Conservation (phyloP, 2,329 filamentous ascomycete species). For the Furcasterigmium furcatum region DNA sequence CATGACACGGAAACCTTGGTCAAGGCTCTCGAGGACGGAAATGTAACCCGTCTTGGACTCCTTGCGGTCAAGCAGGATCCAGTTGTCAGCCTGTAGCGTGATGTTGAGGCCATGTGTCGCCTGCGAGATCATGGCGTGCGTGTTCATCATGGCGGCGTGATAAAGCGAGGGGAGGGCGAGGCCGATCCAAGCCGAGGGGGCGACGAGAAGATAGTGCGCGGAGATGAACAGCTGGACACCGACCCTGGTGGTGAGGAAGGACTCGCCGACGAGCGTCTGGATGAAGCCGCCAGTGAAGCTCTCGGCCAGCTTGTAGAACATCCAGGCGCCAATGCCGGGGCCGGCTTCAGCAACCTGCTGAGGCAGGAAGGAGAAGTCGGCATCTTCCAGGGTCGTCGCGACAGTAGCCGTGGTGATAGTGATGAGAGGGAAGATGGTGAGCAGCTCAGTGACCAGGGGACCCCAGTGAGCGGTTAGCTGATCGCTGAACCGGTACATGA, state of each 20-base stretch:
- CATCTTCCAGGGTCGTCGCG: slow-evolving; percentile 61
- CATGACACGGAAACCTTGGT: slow-evolving; percentile 73
- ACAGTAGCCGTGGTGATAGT: slow-evolving; percentile 61
- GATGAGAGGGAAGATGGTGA: slow-evolving; percentile 70
- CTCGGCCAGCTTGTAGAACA: slow-evolving; percentile 56
- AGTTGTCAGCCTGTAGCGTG: slow-evolving; percentile 63
- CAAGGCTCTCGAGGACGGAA: slow-evolving; percentile 76
- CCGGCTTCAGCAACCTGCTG: slow-evolving; percentile 58
- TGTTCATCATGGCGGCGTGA: slow-evolving; percentile 69
- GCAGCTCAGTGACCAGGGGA: slow-evolving; percentile 68
- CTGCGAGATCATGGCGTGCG: slow-evolving; percentile 63
- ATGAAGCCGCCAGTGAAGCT: slow-evolving; percentile 34
- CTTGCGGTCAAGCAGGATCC: slow-evolving; percentile 72
- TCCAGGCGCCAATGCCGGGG: slow-evolving; percentile 64
- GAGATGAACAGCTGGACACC: slow-evolving; percentile 69
- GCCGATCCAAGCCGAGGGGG: slow-evolving; percentile 66
- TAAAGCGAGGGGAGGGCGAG: slow-evolving; percentile 69
- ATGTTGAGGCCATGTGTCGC: slow-evolving; percentile 63
- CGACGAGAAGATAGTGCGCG: slow-evolving; percentile 59
- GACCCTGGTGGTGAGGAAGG: slow-evolving; percentile 64
- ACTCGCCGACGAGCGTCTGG: slow-evolving; percentile 53
- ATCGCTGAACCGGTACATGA: slow-evolving; percentile 65
- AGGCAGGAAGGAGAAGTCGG: slow-evolving; percentile 53
- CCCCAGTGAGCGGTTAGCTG: slow-evolving; percentile 67
- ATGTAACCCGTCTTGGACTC: slow-evolving; percentile 92